Percentiles rank a stretch among this genome's conserved stretches.
These are phyloP conservation scores for Serendipita sp. DNA, from an alignment of 768 basidiomycete species.

Conservation along the genomic window DNA sequence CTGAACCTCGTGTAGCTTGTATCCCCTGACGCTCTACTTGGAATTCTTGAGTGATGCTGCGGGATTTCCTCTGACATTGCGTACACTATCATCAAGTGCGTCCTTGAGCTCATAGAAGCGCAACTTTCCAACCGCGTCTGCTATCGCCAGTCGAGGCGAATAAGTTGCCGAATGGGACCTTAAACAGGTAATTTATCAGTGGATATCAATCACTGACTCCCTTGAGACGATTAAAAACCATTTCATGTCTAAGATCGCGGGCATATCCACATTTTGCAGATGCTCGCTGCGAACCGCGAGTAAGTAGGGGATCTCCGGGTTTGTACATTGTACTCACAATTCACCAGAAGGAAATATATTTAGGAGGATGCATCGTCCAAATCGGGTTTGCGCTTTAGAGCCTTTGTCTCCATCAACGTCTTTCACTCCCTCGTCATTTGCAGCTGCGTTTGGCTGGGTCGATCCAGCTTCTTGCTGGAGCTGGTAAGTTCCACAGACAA, in stretches of 20 bases:
- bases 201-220: background rate
- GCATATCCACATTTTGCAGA: conserved; percentile 51
- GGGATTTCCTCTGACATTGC: background rate
- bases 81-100: background rate
- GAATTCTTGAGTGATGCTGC: background rate
- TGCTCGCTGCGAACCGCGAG: conserved; percentile 22
- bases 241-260: conserved; percentile 88
- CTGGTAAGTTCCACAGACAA: conserved; percentile 88
- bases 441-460: background rate
- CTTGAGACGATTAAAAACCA: conserved; percentile 42
- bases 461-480: conserved; percentile 13
- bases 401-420: conserved; percentile 25
- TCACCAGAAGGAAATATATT: background rate
- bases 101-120: background rate
- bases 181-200: conserved; percentile 39
- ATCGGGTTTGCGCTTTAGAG: background rate
- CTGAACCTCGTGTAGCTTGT: conserved; percentile 16
- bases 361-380: background rate
- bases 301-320: background rate
- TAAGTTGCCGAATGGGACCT: background rate
- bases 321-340: background rate
- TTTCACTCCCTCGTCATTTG: conserved; percentile 27
- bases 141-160: conserved; percentile 46
- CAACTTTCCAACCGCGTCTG: conserved; percentile 67
- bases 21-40: conserved; percentile 8